Evolutionary conservation across 495 filamentous ascomycete genomes (phyloP), one percentile per base, ranked within the genome.

Genomic region (Hypomontagnella monticulosa): DNA sequence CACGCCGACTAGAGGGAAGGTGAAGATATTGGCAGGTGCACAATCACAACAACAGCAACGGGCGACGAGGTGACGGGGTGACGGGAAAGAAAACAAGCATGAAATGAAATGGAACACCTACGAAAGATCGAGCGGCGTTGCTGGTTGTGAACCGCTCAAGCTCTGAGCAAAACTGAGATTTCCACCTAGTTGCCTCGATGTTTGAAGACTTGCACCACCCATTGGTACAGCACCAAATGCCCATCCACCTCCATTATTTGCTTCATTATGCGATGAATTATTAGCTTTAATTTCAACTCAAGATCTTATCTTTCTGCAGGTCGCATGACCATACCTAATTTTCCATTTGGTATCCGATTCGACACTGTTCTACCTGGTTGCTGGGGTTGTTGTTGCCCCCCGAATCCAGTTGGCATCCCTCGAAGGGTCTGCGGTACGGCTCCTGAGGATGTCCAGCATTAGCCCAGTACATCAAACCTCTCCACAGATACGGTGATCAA

Each of bases 91-190:
- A 20, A 38, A 50, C 14, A 12, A 12, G 34, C 14, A 19, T 38
- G 32, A 14, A 47, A 57, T 6, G 20, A 20, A 66, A 61, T 59
- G 27, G 59, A 59, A 54, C 19, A 91, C 91, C 88, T 86, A 94
- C 92, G 90, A 92, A 30, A 89, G 80, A 76, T 95, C 91, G 61
- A 95, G 74, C 37, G 91, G 86, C 46, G 90, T 88, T 40, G 85
- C 80, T 47, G 90, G 84, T 71, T 95, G 92, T 11, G 90, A 91
- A 11, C 86, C 89, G 59, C 87, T 87, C 67, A 95, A 81, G 70
- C 89, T 92, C 74, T 94, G 91, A 55, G 92, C 92, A 76, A 95
- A 96, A 67, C 88, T 93, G 79, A 75, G 83, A 82, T 79, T 85
- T 76, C 80, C 88, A 78, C 78, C 89, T 76, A 79, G 86, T 87